Percentiles rank a stretch among this genome's conserved stretches.
These are phyloP conservation scores for Lactarius hengduanensis DNA, from an alignment of 768 basidiomycete species.

Conservation along the genomic window DNA sequence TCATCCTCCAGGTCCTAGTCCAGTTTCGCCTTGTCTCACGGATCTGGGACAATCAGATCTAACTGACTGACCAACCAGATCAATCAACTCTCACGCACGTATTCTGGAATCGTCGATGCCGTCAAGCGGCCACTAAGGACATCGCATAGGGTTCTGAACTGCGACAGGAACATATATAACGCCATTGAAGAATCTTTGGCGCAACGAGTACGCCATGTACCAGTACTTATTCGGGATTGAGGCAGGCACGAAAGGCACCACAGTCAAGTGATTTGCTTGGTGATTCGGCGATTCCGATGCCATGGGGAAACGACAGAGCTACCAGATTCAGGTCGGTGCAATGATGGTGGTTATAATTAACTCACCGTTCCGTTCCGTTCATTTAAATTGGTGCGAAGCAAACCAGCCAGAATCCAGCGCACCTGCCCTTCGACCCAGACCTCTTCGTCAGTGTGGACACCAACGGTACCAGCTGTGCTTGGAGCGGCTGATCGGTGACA, in stretches of 20 bases:
- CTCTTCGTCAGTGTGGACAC: neutral
- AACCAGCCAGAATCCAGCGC: neutral
- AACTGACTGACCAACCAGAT: neutral
- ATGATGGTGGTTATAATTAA: neutral
- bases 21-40: neutral
- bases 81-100: neutral
- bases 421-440: neutral
- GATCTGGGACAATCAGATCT: neutral
- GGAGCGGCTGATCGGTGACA: neutral
- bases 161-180: neutral
- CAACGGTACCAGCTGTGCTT: neutral
- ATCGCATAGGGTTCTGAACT: neutral
- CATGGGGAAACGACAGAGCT: neutral
- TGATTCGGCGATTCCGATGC: neutral
- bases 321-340: neutral
- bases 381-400: neutral
- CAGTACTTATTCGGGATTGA: neutral
- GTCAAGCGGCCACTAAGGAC: neutral
- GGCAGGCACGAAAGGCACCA: neutral
- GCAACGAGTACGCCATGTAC: neutral
- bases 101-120: neutral
- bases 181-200: neutral
- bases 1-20: neutral
- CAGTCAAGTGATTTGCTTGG: neutral
- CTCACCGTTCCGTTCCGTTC: neutral